Evolutionary conservation across 2,329 filamentous ascomycete genomes (phyloP), one percentile per base, ranked within the genome.

Genomic region (Camptophora hylomeconis): DNA sequence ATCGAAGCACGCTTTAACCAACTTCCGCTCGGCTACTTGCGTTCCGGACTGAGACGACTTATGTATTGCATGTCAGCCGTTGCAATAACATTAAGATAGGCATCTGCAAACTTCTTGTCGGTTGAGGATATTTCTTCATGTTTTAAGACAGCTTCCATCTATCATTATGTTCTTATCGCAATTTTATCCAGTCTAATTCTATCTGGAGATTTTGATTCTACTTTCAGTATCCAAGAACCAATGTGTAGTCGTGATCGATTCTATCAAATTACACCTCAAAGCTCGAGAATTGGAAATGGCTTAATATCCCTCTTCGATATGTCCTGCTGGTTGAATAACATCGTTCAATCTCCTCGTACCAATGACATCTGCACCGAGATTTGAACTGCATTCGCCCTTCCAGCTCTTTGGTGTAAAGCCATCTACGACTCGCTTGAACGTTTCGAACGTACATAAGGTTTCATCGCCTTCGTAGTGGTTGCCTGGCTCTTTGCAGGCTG

Each of bases 351-450:
- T 26, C 16, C 31, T 33, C 15, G 30, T n/a, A 10, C 30, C 30
- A 7, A 22, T 12, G 3, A 28, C 24, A 6, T 32, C 21, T 5
- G 28, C 27, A 23, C 69, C 69, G 20, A 78, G 42, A 41, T 75
- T 75, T 32, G 54, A 54, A 21, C 54, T 51, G 46, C 77, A 82
- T 30, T 70, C 71, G 11, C 54, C 49, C 46, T 69, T 71, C 87
- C 86, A 95, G 51, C 84, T 69, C 34, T 61, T 60, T 0, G 89
- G 89, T 2, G 82, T 89, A 49, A 80, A 92, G 46, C 82, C 83
- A 56, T 95, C 87, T 2, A 89, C 83, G 31, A 94, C 81, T 28
- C 72, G 63, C 56, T 95, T 95, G 65, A 98, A 98, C 0, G 87
- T 83, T 32, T 79, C 72, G 45, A 98, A 56, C 0, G 87, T 95